These are phyloP conservation scores for Parachlorella kessleri DNA, from an alignment of 139 green algal genomes.

Conservation along the genomic window DNA sequence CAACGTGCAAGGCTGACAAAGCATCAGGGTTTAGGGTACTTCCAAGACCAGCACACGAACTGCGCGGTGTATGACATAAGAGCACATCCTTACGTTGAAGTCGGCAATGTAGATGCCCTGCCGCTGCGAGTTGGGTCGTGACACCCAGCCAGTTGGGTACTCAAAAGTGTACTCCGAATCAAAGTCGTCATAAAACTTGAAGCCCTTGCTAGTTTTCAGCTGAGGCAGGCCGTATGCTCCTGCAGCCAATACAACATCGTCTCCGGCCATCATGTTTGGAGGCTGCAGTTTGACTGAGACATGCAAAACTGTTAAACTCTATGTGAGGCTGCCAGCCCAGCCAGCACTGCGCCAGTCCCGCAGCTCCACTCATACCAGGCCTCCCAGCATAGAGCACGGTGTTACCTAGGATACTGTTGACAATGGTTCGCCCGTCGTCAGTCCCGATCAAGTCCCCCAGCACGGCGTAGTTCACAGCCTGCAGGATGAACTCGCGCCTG, in stretches of 20 bases:
- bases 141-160: slow-evolving; percentile 60
- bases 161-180: slow-evolving; percentile 50
- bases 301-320: no score
- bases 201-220: slow-evolving; percentile 31
- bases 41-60: neutral
- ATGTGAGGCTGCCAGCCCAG: no score
- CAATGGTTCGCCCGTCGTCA: neutral
- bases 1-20: no score
- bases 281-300: no score
- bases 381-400: no score
- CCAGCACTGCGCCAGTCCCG: no score
- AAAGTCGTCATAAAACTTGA: slow-evolving; percentile 45
- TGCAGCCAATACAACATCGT: slow-evolving; percentile 4
- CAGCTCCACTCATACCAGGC: no score
- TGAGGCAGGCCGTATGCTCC: slow-evolving; percentile 49
- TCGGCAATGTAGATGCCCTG: slow-evolving; percentile 56
- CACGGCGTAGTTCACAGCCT: neutral
- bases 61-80: neutral
- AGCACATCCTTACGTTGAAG: slow-evolving; percentile 40
- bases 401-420: neutral
- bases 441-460: neutral
- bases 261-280: no score
- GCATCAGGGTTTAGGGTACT: no score
- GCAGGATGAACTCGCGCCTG: neutral
- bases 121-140: slow-evolving; percentile 46